A percentile compares a stretch with the other conserved stretches of the same genome.
These are phyloP conservation scores for Russula abietina DNA, from an alignment of 768 basidiomycete genomes.

Conservation along the genomic window DNA sequence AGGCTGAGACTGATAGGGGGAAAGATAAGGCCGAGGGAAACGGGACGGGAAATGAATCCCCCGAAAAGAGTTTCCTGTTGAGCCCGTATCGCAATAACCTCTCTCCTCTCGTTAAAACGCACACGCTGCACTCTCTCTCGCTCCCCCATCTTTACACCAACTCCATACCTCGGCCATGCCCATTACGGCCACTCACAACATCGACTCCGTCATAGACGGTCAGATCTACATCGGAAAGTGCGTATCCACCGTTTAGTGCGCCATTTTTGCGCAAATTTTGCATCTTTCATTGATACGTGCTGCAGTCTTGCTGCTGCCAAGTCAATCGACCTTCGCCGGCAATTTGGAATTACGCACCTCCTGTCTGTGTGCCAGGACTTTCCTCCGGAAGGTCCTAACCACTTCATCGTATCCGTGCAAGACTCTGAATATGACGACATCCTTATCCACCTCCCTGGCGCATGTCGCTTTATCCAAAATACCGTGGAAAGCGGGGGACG, in stretches of 20 bases:
- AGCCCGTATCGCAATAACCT: constrained; percentile 7
- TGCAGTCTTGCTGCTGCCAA: constrained; percentile 21
- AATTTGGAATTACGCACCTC: constrained; percentile 74
- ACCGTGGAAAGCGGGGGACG: constrained; percentile 48
- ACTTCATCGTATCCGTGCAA: constrained; percentile 60
- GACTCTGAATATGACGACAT: constrained; percentile 50
- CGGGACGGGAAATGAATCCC: background rate
- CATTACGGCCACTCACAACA: constrained; percentile 12
- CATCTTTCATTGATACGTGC: background rate
- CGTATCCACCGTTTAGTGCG: background rate
- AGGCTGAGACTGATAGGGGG: background rate
- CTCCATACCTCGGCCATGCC: constrained; percentile 11
- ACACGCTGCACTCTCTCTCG: background rate
- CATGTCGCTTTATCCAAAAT: constrained; percentile 56
- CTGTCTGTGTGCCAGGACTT: constrained; percentile 67
- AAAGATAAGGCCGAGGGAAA: background rate
- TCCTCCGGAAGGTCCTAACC: constrained; percentile 53
- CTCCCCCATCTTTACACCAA: background rate
- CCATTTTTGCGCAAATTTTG: background rate
- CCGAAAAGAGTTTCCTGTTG: background rate
- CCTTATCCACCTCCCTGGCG: constrained; percentile 54
- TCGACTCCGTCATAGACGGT: constrained; percentile 21
- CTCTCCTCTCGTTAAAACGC: constrained; percentile 10
- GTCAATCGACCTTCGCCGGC: constrained; percentile 32
- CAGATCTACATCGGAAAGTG: constrained; percentile 26